Percentiles rank a stretch among this genome's conserved stretches.
Evolutionary conservation across 2,329 filamentous ascomycete species (phyloP).

Genomic region (Penicillium sp.): DNA sequence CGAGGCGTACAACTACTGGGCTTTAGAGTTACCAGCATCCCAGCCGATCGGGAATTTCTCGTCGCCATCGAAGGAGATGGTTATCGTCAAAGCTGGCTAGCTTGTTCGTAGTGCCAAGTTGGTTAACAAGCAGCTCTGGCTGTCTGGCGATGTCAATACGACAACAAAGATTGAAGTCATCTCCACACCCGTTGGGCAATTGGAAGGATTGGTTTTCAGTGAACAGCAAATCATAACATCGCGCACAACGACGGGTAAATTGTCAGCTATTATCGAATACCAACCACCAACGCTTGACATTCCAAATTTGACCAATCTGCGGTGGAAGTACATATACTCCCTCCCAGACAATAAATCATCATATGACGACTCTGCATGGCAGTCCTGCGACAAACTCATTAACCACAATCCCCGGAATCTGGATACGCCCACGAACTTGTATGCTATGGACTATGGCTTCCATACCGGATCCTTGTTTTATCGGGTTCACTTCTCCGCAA

Average conservation of each 20-base stretch:
- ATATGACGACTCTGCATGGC: slow-evolving; percentile 27
- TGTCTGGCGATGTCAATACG: slow-evolving; percentile 27
- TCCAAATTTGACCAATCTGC: slow-evolving; percentile 18
- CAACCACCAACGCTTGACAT: slow-evolving; percentile 14
- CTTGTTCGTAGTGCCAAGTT: slow-evolving; percentile 30
- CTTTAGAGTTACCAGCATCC: slow-evolving; percentile 32
- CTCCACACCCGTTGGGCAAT: slow-evolving; percentile 8
- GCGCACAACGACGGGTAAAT: neutral
- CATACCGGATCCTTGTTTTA: slow-evolving; percentile 38
- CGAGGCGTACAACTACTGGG: slow-evolving; percentile 41
- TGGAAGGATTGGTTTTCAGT: slow-evolving; percentile 21
- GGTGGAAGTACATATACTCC: slow-evolving; percentile 27
- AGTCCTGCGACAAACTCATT: slow-evolving; percentile 4
- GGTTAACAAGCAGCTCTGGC: neutral
- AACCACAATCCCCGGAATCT: slow-evolving; percentile 23
- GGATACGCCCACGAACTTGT: slow-evolving; percentile 33
- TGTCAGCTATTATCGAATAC: slow-evolving; percentile 17
- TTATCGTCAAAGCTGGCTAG: slow-evolving; percentile 39
- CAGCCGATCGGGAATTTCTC: slow-evolving; percentile 32
- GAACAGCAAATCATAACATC: slow-evolving; percentile 12
- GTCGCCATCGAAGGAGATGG: slow-evolving; percentile 29
- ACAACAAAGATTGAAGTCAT: slow-evolving; percentile 29
- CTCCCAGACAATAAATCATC: slow-evolving; percentile 21
- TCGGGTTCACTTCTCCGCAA: slow-evolving; percentile 38
- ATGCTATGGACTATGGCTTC: slow-evolving; percentile 41